Base-by-base conservation (phyloP, 768 basidiomycete species). In the Leccinellum albellum region DNA sequence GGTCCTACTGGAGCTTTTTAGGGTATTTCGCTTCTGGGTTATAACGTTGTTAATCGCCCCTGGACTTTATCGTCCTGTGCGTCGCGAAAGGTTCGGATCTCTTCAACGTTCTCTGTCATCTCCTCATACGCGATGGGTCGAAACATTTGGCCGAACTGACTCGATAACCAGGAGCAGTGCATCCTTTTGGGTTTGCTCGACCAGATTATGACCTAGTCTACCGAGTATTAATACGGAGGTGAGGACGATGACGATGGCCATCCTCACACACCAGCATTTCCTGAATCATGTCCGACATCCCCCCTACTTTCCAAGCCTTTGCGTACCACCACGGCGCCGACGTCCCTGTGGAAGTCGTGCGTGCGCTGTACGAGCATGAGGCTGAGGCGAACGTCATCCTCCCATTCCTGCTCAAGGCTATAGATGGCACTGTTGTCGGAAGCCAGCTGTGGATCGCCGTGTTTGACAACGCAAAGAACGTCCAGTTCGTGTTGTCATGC, bases 401-500 rank as follows among this genome's bases (percentile, higher is more conserved):
- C 17, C 76, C 81, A 0, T 73, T 74, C 24, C 76, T 76, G 1
- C 64, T 53, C 47, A 76, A 74, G 58, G 63, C 69, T 21, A 44
- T 50, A 20, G 15, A 51, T 1, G 13, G 5, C 1, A 12, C n/a
- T 10, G 40, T 10, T 40, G 33, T 14, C 3, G 15, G 23, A 7
- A 24, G 45, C 2, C 70, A 71, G 2, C 20, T 66, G 4, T 78
- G 78, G 76, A 63, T 79, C 1, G 67, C 58, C 2, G 62, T 67
- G 20, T 66, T 51, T 8, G 62, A 68, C 59, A 21, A 62, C 60
- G 1, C 60, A 2, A 54, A 56, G 7, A 55, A 54, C 5, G 60
- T 64, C 55, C 54, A 56, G 21, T 61, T 84, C 57, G 73, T 90
- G 14, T 69, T 88, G 6, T 79, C 85, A 1, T 82, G 82, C 61